These are phyloP conservation scores for Grosmannia clavigera DNA, from an alignment of 2,329 filamentous ascomycete genomes.

Conservation along the genomic window DNA sequence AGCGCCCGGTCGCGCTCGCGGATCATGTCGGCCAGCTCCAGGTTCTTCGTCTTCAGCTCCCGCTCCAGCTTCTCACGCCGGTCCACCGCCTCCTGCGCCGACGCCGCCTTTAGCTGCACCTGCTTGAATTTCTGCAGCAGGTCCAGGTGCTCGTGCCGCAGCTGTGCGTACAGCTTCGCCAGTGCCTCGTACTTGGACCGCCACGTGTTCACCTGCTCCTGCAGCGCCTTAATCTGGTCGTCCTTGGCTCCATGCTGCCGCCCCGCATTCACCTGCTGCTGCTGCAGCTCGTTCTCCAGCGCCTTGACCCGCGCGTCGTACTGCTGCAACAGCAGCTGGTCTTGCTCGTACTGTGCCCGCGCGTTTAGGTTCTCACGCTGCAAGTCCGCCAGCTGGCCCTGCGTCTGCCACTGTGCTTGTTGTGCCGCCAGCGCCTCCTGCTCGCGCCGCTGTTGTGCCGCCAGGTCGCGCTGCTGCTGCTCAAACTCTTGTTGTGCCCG, in stretches of 20 bases:
- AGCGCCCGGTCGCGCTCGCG: slow-evolving; percentile 86
- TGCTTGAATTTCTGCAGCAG: slow-evolving; percentile 92
- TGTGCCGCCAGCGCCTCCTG: slow-evolving; percentile 83
- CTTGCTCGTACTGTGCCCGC: slow-evolving; percentile 88
- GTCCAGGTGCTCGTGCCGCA: slow-evolving; percentile 89
- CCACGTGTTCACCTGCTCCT: slow-evolving; percentile 98
- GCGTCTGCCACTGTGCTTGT: slow-evolving; percentile 85
- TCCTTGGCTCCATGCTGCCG: slow-evolving; percentile 84
- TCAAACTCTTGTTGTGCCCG: slow-evolving; percentile 93
- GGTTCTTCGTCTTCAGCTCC: slow-evolving; percentile 97
- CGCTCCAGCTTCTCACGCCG: slow-evolving; percentile 88
- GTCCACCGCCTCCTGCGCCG: slow-evolving; percentile 93
- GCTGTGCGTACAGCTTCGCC: slow-evolving; percentile 92
- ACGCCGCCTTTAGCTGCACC: slow-evolving; percentile 91
- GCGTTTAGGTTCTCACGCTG: slow-evolving; percentile 93
- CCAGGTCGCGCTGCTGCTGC: slow-evolving; percentile 76
- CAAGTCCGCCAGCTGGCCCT: slow-evolving; percentile 87
- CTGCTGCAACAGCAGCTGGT: slow-evolving; percentile 92
- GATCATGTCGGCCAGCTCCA: slow-evolving; percentile 98
- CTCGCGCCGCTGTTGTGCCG: slow-evolving; percentile 80
- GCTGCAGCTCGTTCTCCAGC: slow-evolving; percentile 72
- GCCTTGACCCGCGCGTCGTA: slow-evolving; percentile 93
- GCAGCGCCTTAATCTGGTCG: slow-evolving; percentile 82
- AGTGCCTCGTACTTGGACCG: slow-evolving; percentile 91
- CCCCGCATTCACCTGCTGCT: slow-evolving; percentile 70